Base-by-base conservation (phyloP, 192 early-diverging fungal species). In the Glomus cerebriforme region DNA sequence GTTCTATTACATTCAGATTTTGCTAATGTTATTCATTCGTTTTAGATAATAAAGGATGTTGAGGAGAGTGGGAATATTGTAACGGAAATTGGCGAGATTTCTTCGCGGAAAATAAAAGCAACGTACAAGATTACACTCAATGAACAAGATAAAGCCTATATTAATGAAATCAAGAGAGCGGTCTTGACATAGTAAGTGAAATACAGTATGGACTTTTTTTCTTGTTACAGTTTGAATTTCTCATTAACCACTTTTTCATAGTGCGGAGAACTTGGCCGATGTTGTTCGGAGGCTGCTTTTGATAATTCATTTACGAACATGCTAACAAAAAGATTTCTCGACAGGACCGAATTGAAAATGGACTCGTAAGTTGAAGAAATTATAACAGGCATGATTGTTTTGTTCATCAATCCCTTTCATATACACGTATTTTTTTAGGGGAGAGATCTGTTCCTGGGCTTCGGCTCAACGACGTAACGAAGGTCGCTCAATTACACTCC, bases 381-480 rank as follows among this genome's bases (percentile, higher is more conserved):
- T 71, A 71, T 71, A 47, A 27, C 1, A 24, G 0, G 8, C 0
- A 32, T 39, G 35, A 10, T 3, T 47, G 0, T 45, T 70, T 70
- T 4, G 0, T 39, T 71, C 0, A 71, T 15, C 3, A 71, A 71
- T 68, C 17, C 26, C 2, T 64, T 15, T 35, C 19, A 76, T 47
- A 47, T 4, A 66, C 12, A 17, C 43, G 19, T 67, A 67, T 80
- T 75, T 75, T 31, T 75, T 80, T 80, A 80, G 79, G 34, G 73
- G 79, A 2, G 73, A 80, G 22, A 80, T 80, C 26, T 80, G 79
- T 39, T 80, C 39, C 32, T 80, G 79, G 73, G 79, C 79, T 66
- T 75, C 79, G 2, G 34, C 72, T 32, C 62, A 64, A 66, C 72
- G 72, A 39, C 39, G 79, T 59, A 80, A 80, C 6, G 73, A 80